Conservation (phyloP, 805 yeast genomes). For the Metschnikowia colocasiae region DNA sequence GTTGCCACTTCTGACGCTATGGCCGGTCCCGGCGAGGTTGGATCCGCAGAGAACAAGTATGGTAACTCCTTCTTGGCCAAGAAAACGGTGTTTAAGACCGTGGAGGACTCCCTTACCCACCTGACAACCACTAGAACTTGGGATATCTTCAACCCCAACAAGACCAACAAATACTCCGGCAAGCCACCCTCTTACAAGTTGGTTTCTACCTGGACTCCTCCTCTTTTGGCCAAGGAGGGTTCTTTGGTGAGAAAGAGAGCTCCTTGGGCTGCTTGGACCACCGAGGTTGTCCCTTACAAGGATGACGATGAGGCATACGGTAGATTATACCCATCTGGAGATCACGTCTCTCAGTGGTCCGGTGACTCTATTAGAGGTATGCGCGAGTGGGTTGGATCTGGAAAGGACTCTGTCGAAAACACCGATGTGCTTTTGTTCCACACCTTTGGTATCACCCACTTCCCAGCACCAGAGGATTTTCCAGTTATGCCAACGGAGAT, state of each 20-base stretch:
- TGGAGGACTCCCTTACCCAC: constrained; percentile 60
- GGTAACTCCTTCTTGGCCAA: constrained; percentile 74
- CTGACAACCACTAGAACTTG: constrained; percentile 67
- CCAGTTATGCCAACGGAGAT: constrained; percentile 88
- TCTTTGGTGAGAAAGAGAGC: constrained; percentile 78
- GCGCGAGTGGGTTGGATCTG: constrained; percentile 67
- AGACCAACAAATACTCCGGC: constrained; percentile 63
- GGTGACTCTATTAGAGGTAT: constrained; percentile 66
- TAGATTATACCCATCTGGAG: constrained; percentile 76
- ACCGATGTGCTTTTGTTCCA: constrained; percentile 75
- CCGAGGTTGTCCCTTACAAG: constrained; percentile 66
- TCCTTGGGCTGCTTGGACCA: constrained; percentile 68
- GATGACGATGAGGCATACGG: constrained; percentile 52
- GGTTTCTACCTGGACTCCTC: constrained; percentile 71
- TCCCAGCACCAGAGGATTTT: constrained; percentile 89
- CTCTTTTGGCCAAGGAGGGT: constrained; percentile 68
- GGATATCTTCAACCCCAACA: constrained; percentile 73
- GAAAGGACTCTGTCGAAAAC: constrained; percentile 53
- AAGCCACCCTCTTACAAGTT: constrained; percentile 75
- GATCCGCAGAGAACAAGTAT: constrained; percentile 66
- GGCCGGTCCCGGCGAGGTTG: constrained; percentile 56
- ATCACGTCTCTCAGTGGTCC: constrained; percentile 69
- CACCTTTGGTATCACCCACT: constrained; percentile 80
- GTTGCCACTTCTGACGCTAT: constrained; percentile 65
- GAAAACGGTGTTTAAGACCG: constrained; percentile 64